Evolutionary conservation across 768 basidiomycete genomes (phyloP).

Genomic region (Royoungia palumana): DNA sequence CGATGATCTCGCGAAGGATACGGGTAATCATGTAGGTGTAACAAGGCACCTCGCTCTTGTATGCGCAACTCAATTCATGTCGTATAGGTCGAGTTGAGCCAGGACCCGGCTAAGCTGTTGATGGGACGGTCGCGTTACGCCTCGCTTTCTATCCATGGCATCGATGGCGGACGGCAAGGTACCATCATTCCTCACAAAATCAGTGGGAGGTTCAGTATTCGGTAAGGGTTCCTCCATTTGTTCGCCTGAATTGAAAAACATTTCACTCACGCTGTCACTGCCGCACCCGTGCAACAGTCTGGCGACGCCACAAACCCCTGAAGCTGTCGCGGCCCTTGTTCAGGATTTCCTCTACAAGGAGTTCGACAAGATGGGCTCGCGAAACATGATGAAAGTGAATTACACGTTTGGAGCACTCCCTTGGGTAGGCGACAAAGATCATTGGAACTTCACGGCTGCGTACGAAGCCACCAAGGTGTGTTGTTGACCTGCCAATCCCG

Average conservation of each 20-base stretch:
- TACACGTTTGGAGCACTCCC: slow-evolving; percentile 72
- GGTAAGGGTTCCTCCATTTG: slow-evolving; percentile 24
- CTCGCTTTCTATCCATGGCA: slow-evolving; percentile 60
- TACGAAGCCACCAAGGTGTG: slow-evolving; percentile 68
- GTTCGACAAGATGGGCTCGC: slow-evolving; percentile 75
- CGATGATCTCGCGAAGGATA: background rate
- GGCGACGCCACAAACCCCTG: slow-evolving; percentile 80
- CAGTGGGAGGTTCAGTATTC: slow-evolving; percentile 59
- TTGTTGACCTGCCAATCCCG: too few relatives aligned
- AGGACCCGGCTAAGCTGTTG: slow-evolving; percentile 48
- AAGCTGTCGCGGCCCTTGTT: slow-evolving; percentile 62
- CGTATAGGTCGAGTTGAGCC: slow-evolving; percentile 37
- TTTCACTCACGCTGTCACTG: too few relatives aligned
- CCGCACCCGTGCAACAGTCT: slow-evolving; percentile 35
- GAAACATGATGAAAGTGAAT: slow-evolving; percentile 71
- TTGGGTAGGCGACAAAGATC: slow-evolving; percentile 75
- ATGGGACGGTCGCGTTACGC: slow-evolving; percentile 65
- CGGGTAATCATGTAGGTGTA: background rate
- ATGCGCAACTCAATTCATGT: slow-evolving; percentile 33
- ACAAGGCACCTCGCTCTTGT: background rate
- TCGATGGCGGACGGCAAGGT: slow-evolving; percentile 56
- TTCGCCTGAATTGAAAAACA: too few relatives aligned
- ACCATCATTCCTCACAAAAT: slow-evolving; percentile 61
- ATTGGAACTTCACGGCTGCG: slow-evolving; percentile 89
- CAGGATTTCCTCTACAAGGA: slow-evolving; percentile 61